Conservation (phyloP, 2,329 filamentous ascomycete genomes). For the Xylaria digitata region DNA sequence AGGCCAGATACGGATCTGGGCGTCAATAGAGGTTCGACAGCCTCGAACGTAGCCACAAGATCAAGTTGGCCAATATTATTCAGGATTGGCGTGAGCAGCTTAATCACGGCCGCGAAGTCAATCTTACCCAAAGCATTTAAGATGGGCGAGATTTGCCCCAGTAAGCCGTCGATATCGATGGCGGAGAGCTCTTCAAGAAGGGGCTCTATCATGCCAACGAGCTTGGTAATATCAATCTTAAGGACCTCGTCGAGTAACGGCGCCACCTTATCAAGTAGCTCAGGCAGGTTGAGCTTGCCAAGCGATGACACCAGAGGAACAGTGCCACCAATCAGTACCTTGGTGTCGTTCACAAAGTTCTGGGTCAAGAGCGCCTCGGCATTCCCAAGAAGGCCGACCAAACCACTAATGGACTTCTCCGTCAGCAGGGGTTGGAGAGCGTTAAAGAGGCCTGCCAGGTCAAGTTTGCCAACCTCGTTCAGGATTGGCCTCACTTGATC, state of each 20-base stretch:
- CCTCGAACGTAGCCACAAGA: conserved; percentile 50
- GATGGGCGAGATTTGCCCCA: conserved; percentile 52
- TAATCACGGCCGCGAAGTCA: conserved; percentile 47
- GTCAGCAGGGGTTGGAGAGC: conserved; percentile 53
- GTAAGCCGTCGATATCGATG: conserved; percentile 51
- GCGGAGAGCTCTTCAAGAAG: conserved; percentile 49
- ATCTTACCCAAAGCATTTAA: conserved; percentile 49
- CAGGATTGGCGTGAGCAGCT: conserved; percentile 50
- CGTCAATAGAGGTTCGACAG: conserved; percentile 52
- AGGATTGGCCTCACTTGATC: conserved; percentile 50
- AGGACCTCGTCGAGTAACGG: conserved; percentile 49
- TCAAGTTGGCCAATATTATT: conserved; percentile 50
- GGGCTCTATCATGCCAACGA: conserved; percentile 51
- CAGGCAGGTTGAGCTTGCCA: conserved; percentile 50
- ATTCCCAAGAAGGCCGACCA: conserved; percentile 48
- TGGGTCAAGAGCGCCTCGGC: conserved; percentile 47
- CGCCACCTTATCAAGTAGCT: conserved; percentile 48
- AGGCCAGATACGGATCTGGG: conserved; percentile 51
- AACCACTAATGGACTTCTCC: conserved; percentile 46
- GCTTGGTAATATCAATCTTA: conserved; percentile 43
- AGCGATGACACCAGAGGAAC: conserved; percentile 46
- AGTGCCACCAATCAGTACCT: conserved; percentile 46
- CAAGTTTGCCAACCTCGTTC: conserved; percentile 49
- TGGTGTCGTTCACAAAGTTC: conserved; percentile 47
- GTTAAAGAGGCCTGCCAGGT: conserved; percentile 51